Conservation (phyloP, 805 yeast species). For the Candida palmyrensis region DNA sequence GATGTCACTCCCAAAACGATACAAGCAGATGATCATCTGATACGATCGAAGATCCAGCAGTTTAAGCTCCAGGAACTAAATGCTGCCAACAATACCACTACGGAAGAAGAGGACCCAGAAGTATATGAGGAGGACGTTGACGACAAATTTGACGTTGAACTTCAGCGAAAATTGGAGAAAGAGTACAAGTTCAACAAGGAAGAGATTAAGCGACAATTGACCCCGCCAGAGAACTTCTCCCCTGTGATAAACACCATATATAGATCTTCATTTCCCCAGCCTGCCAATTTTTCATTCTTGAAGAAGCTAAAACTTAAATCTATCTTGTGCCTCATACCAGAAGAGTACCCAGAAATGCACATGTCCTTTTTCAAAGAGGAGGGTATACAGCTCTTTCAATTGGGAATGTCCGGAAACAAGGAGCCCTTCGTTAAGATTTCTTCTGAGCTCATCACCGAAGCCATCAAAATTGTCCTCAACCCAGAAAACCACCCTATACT, state of each 20-base stretch:
- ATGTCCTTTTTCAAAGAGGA: slow-evolving; percentile 54
- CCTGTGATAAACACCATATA: slow-evolving; percentile 71
- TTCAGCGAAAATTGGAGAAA: slow-evolving; percentile 15
- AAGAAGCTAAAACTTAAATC: slow-evolving; percentile 60
- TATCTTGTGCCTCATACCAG: slow-evolving; percentile 82
- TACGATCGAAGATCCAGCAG: slow-evolving; percentile 29
- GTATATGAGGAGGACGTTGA: slow-evolving; percentile 37
- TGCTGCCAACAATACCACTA: slow-evolving; percentile 17
- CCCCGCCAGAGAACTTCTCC: slow-evolving; percentile 90
- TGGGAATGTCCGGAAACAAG: slow-evolving; percentile 93
- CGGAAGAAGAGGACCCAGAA: slow-evolving; percentile 19
- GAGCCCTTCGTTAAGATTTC: slow-evolving; percentile 83
- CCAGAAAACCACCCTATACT: slow-evolving; percentile 89
- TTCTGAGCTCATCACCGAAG: slow-evolving; percentile 66
- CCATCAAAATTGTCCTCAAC: slow-evolving; percentile 73
- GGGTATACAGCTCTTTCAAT: slow-evolving; percentile 69
- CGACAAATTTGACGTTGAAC: slow-evolving; percentile 28
- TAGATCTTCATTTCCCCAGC: slow-evolving; percentile 85
- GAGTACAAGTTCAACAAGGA: slow-evolving; percentile 11
- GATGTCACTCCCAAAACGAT: slow-evolving; percentile 5
- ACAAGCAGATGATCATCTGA: slow-evolving; percentile 14
- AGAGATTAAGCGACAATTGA: slow-evolving; percentile 16
- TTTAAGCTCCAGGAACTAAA: slow-evolving; percentile 19
- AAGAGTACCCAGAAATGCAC: slow-evolving; percentile 82
- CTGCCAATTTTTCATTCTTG: slow-evolving; percentile 73